Evolutionary conservation across 169 alveolate species (phyloP).

Genomic region (Babesia sp.): DNA sequence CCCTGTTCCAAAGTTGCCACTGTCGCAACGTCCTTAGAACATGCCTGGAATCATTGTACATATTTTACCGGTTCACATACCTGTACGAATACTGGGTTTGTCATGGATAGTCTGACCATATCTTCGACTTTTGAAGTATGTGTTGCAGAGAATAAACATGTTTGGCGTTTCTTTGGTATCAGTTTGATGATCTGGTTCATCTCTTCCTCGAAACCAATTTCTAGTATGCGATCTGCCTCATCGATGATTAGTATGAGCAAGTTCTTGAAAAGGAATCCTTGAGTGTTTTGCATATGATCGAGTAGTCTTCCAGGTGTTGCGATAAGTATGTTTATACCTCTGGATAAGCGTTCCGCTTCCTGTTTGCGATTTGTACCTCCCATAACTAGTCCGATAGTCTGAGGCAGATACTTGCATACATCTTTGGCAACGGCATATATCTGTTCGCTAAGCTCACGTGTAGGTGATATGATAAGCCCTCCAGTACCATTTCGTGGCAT

Average conservation of each 20-base stretch:
- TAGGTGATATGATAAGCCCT: constrained; percentile 93
- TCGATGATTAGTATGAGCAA: constrained; percentile 94
- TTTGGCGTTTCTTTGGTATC: constrained; percentile 95
- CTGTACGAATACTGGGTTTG: constrained; percentile 93
- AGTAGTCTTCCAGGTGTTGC: constrained; percentile 99
- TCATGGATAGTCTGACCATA: constrained; percentile 92
- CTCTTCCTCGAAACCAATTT: constrained; percentile 99
- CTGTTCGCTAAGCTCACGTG: constrained; percentile 97
- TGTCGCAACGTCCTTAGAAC: constrained; percentile 84
- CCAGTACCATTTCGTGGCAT: constrained; percentile 94
- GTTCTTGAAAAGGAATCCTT: constrained; percentile 94
- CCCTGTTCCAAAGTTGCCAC: constrained; percentile 97
- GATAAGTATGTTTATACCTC: constrained; percentile 94
- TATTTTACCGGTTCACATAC: constrained; percentile 39
- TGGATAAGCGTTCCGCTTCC: constrained; percentile 94
- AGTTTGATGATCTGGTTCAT: constrained; percentile 94
- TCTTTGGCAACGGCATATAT: constrained; percentile 95
- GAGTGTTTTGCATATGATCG: constrained; percentile 98
- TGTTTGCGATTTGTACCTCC: constrained; percentile 97
- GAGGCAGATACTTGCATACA: constrained; percentile 89
- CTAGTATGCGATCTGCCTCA: constrained; percentile 98
- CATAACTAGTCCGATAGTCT: constrained; percentile 96
- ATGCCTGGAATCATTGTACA: constrained; percentile 14
- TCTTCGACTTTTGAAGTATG: constrained; percentile 95
- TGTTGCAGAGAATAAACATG: constrained; percentile 98